Percentiles rank a stretch among this genome's conserved stretches.
phyloP scores from a whole-genome alignment of 2,329 filamentous ascomycete species.

The Nemania serpens region DNA sequence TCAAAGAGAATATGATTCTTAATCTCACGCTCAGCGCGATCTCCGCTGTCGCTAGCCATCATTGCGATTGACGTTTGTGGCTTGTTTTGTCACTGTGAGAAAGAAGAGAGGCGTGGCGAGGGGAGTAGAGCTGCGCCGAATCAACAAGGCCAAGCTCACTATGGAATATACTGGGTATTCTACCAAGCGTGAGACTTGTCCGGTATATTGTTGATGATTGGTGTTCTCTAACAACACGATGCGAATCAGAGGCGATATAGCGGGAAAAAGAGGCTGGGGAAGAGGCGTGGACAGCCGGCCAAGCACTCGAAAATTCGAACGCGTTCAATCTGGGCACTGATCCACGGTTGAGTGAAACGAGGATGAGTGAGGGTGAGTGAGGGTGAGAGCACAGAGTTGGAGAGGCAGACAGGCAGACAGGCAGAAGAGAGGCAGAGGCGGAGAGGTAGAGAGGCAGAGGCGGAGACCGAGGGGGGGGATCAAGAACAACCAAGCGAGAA shows the following conservation, averaged over 20 bases:
- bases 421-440: no score
- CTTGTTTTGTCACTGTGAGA: background rate
- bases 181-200: no score
- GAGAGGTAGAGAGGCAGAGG: constrained; percentile 2
- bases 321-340: no score
- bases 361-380: background rate
- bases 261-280: no score
- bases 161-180: no score
- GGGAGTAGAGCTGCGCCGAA: background rate
- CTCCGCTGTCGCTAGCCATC: constrained; percentile 54
- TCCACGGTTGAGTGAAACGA: background rate
- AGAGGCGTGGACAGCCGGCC: no score
- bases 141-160: background rate
- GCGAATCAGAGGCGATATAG: no score
- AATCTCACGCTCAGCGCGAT: constrained; percentile 68
- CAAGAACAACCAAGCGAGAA: background rate
- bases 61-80: constrained; percentile 19
- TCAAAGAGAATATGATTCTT: constrained; percentile 97
- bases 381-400: background rate
- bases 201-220: no score
- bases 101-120: background rate
- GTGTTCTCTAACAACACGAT: no score
- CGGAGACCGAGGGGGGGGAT: background rate
- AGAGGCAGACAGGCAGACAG: background rate
- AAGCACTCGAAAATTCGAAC: no score